Conservation (phyloP, 352 stramenopile genomes). For the Pythium sp. region DNA sequence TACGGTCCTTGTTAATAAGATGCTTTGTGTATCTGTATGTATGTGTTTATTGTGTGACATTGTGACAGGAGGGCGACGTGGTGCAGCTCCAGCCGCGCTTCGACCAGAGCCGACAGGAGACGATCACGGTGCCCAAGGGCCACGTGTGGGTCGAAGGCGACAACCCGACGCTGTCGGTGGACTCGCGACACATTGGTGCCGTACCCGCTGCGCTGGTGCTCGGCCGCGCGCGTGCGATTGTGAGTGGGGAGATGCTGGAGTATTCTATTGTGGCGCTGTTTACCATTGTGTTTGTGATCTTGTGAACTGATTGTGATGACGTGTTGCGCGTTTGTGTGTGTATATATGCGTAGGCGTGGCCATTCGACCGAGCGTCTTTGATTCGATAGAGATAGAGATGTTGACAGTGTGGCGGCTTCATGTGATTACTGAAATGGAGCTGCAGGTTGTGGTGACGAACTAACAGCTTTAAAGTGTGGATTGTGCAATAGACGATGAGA, state of each 20-base stretch:
- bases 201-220: conserved; percentile 87
- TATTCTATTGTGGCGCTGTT: not conserved
- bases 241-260: conserved; percentile 33
- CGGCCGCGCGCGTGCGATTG: conserved; percentile 61
- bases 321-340: not conserved
- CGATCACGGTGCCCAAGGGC: conserved; percentile 86
- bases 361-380: conserved; percentile 15
- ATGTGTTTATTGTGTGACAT: not conserved
- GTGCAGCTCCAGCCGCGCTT: conserved; percentile 77
- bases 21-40: not conserved
- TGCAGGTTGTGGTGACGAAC: not conserved
- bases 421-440: not conserved
- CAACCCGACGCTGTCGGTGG: conserved; percentile 91
- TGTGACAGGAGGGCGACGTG: conserved; percentile 70
- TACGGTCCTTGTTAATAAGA: not conserved
- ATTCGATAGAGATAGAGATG: conserved; percentile 22
- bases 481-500: not conserved
- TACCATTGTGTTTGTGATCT: not conserved
- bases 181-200: conserved; percentile 94
- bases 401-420: not conserved
- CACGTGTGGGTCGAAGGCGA: conserved; percentile 97
- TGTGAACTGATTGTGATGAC: not conserved
- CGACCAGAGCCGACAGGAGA: conserved; percentile 48
- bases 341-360: conserved; percentile 14
- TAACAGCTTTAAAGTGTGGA: not conserved